Evolutionary conservation across 768 basidiomycete species (phyloP), one percentile per base, ranked within the genome.

Genomic region (Boletus huronensis): DNA sequence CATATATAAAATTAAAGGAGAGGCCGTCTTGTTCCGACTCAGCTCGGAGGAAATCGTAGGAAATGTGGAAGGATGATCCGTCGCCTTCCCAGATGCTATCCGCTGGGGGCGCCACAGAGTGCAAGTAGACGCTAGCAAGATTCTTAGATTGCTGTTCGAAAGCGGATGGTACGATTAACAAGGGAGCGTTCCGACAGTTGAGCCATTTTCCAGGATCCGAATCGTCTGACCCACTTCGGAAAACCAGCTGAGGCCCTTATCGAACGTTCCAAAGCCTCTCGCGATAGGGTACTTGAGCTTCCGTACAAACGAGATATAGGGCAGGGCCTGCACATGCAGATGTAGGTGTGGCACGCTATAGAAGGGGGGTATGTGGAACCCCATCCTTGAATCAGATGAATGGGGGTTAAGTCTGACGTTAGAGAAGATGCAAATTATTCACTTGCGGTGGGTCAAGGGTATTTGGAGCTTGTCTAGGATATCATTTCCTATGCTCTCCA

Each of bases 281-380:
- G 65, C 63, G 26, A 80, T 66, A 5, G 76, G 82, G 62, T 85
- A 91, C 63, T 82, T 81, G 28, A 72, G 49, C 13, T 69, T 62
- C 6, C 67, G 67, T 8, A 64, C 39, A 3, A 52, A 39, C 0
- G 80, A 78, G 19, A 67, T 74, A 72, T 87, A 89, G 0, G 90
- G 90, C 48, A 88, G 66, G 5, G 74, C 83, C 44, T 87, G 85
- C 23, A 86, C 81, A 63, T 91, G 90, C 36, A 92, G 70, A 65
- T 91, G 90, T 16, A 92, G 74, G 64, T 92, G 89, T 34, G 82
- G 64, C 6, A 91, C 77, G 32, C 83, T 84, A 53, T 81, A 85
- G 69, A 87, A 88, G 0, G 90, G 90, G 0, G 89, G 86, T 50
- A 90, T 87, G 64, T 92, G 89, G 63, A 90, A 92, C 1, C 90